Conservation (phyloP, 352 stramenopile genomes). For the Phytophthora meadii region DNA sequence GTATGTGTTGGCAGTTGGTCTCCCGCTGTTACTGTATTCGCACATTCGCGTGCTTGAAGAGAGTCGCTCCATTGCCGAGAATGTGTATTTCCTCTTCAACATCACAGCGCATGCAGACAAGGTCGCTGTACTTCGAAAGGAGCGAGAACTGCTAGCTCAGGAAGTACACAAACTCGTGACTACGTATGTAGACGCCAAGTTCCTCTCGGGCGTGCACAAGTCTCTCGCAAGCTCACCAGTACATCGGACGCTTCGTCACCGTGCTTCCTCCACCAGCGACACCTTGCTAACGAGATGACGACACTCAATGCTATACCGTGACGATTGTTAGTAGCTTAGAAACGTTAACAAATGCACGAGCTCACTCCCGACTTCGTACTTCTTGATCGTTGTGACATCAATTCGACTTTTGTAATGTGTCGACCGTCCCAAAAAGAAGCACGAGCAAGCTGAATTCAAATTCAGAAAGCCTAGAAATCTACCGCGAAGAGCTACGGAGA, state of each 20-base stretch:
- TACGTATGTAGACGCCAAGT: conserved; percentile 56
- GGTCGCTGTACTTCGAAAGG: conserved; percentile 58
- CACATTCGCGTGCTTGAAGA: conserved; percentile 84
- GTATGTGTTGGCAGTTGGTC: conserved; percentile 57
- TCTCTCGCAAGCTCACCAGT: conserved; percentile 50
- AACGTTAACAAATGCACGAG: conserved; percentile 16
- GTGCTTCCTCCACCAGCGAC: conserved; percentile 55
- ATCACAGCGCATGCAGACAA: conserved; percentile 70
- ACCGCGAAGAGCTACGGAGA: conserved; percentile 36
- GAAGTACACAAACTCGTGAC: conserved; percentile 68
- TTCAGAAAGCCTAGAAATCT: neutral
- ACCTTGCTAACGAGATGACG: conserved; percentile 35
- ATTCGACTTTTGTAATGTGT: neutral
- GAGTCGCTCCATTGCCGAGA: conserved; percentile 78
- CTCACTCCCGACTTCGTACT: conserved; percentile 1
- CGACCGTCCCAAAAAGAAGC: no score
- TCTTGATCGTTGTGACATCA: conserved; percentile 13
- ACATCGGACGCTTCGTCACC: conserved; percentile 44
- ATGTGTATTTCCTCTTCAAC: conserved; percentile 79
- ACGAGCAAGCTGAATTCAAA: conserved; percentile 1
- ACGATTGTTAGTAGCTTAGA: conserved; percentile 13
- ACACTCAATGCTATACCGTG: neutral
- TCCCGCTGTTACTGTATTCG: conserved; percentile 77
- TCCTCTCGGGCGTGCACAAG: conserved; percentile 66
- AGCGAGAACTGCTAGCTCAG: conserved; percentile 55